A percentile compares a stretch with the other conserved stretches of the same genome.
phyloP scores from a whole-genome alignment of 1,284 basidiomycete genomes.

The Naganishia cerealis region DNA sequence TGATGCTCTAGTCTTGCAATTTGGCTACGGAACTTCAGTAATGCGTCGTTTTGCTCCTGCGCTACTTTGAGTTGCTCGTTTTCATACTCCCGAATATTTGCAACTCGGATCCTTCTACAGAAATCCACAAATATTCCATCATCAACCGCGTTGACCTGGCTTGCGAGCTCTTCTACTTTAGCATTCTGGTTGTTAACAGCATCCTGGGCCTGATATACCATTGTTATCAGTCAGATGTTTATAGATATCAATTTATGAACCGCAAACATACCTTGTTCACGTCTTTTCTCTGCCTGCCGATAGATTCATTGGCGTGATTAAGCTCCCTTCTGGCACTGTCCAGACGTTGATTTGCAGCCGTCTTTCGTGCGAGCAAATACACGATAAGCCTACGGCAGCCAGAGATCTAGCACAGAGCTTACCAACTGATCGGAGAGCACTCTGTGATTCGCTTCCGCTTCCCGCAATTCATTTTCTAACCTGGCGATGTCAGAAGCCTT shows the following conservation, averaged over 20 bases:
- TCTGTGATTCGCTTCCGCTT: conserved; percentile 71
- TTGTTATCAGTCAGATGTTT: neutral
- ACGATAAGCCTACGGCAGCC: neutral
- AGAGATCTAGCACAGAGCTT: conserved; percentile 39
- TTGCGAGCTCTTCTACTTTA: conserved; percentile 62
- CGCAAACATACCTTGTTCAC: conserved; percentile 16
- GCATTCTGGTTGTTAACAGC: conserved; percentile 59
- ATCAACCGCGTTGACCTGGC: conserved; percentile 69
- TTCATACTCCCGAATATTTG: conserved; percentile 90
- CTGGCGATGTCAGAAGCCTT: conserved; percentile 78
- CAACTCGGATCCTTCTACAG: conserved; percentile 76
- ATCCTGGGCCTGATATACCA: conserved; percentile 48
- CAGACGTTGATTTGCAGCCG: conserved; percentile 16
- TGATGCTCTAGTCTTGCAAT: conserved; percentile 83
- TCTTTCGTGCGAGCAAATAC: neutral
- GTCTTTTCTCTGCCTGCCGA: conserved; percentile 29
- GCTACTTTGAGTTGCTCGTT: conserved; percentile 84
- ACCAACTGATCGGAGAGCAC: conserved; percentile 82
- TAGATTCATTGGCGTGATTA: conserved; percentile 25
- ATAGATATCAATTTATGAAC: neutral
- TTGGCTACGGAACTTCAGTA: conserved; percentile 80
- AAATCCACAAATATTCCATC: conserved; percentile 77
- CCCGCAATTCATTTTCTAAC: conserved; percentile 71
- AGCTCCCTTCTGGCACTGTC: conserved; percentile 29
- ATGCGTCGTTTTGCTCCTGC: conserved; percentile 79